Evolutionary conservation across 169 alveolate genomes (phyloP).

Genomic region (Plasmodium adleri): DNA sequence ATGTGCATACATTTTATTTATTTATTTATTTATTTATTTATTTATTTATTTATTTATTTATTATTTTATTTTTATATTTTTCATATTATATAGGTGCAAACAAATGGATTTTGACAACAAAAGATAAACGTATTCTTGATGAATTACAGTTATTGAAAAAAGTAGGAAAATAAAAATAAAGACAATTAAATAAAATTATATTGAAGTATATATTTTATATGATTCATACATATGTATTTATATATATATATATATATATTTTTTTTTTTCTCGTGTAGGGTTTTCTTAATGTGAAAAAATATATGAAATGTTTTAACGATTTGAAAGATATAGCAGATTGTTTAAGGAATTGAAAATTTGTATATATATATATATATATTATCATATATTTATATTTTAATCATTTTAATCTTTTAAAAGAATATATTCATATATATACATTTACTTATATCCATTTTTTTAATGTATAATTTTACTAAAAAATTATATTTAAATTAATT

Average conservation of each 20-base stretch:
- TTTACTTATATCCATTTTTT: background rate
- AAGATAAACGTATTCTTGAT: constrained; percentile 8
- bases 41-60: constrained; percentile 1
- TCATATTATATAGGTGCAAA: constrained; percentile 43
- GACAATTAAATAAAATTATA: constrained; percentile 1
- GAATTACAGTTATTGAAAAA: constrained; percentile 9
- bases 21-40: background rate
- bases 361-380: background rate
- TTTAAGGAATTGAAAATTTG: constrained; percentile 18
- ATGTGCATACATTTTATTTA: no score
- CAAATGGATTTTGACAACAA: constrained; percentile 61
- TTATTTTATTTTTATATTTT: constrained; percentile 14
- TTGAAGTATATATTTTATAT: background rate
- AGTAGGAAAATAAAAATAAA: constrained; percentile 17
- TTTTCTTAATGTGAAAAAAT: constrained; percentile 12
- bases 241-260: background rate
- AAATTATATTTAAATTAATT: no score
- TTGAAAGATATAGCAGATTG: constrained; percentile 43
- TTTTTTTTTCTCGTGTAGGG: constrained; percentile 12
- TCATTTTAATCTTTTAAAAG: background rate
- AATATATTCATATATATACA: no score
- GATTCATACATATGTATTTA: no score
- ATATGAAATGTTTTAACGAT: constrained; percentile 21
- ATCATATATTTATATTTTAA: background rate
- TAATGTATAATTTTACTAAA: no score